Evolutionary conservation across 306 rosid species (phyloP).

Genomic region (Calophaca sinica): DNA sequence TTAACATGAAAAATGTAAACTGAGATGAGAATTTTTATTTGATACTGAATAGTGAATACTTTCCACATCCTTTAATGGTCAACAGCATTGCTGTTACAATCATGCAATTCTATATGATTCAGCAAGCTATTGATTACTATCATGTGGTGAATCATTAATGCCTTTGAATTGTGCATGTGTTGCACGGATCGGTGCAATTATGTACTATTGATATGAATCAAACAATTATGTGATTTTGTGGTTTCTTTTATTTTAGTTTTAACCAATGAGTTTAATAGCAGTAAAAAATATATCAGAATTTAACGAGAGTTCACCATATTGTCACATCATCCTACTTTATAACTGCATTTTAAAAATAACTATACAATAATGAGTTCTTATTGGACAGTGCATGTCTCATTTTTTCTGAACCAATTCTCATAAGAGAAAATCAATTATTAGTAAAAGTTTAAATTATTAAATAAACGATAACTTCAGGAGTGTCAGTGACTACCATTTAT

Average conservation of each 20-base stretch:
- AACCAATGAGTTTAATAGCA: too few relatives aligned
- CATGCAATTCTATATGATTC: not conserved
- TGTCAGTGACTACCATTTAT: not conserved
- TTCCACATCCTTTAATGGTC: not conserved
- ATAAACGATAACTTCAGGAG: too few relatives aligned
- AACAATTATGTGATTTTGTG: not conserved
- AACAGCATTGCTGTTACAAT: conserved; percentile 1
- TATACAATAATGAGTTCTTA: too few relatives aligned
- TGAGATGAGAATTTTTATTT: not conserved
- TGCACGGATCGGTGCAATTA: not conserved
- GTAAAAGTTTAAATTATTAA: too few relatives aligned
- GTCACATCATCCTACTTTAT: too few relatives aligned
- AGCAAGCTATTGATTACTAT: conserved; percentile 1
- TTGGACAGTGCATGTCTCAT: too few relatives aligned
- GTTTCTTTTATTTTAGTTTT: not conserved
- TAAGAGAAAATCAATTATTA: not conserved
- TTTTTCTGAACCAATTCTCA: not conserved
- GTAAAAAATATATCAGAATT: too few relatives aligned
- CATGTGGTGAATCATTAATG: not conserved
- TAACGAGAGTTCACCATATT: too few relatives aligned
- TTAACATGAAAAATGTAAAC: not conserved
- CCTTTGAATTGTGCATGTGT: conserved; percentile 11
- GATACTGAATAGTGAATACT: not conserved
- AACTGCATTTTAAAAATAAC: too few relatives aligned
- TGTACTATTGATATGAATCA: not conserved